phyloP scores from a whole-genome alignment of 2,329 filamentous ascomycete genomes.

The Colletotrichum magnum region DNA sequence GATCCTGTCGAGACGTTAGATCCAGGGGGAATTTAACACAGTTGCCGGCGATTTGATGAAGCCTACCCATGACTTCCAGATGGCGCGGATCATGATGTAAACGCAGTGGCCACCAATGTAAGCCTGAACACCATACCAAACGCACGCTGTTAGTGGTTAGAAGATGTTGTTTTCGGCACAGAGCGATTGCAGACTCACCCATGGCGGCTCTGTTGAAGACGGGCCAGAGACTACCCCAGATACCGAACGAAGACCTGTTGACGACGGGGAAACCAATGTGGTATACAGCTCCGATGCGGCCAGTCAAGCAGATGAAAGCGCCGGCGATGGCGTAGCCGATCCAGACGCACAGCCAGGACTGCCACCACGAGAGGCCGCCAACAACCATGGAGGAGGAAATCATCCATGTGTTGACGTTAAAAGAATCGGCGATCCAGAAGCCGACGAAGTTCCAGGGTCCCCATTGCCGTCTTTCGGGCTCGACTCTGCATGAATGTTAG shows the following conservation, averaged over 20 bases:
- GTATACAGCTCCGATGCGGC: slow-evolving; percentile 87
- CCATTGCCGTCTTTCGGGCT: slow-evolving; percentile 86
- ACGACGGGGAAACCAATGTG: slow-evolving; percentile 92
- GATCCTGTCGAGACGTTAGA: slow-evolving; percentile 51
- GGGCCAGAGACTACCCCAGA: slow-evolving; percentile 92
- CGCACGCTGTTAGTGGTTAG: slow-evolving; percentile 67
- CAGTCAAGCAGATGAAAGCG: slow-evolving; percentile 82
- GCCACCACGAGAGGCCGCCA: slow-evolving; percentile 88
- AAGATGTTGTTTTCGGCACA: background rate
- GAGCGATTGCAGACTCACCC: slow-evolving; percentile 54
- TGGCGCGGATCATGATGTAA: slow-evolving; percentile 88
- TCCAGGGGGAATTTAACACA: background rate
- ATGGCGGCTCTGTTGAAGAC: slow-evolving; percentile 91
- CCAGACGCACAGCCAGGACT: slow-evolving; percentile 91
- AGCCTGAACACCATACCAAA: slow-evolving; percentile 89
- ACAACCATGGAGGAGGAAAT: slow-evolving; percentile 81
- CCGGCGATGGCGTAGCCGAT: slow-evolving; percentile 85
- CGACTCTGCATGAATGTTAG: slow-evolving; percentile 63
- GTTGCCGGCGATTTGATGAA: background rate
- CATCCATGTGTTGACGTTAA: slow-evolving; percentile 90
- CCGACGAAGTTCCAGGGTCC: slow-evolving; percentile 88
- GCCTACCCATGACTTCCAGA: slow-evolving; percentile 79
- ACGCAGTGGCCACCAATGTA: slow-evolving; percentile 91
- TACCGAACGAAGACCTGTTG: slow-evolving; percentile 83
- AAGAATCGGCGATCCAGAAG: slow-evolving; percentile 88